phyloP scores from a whole-genome alignment of 495 filamentous ascomycete species.

The Melanomma pulvis-pyrius region DNA sequence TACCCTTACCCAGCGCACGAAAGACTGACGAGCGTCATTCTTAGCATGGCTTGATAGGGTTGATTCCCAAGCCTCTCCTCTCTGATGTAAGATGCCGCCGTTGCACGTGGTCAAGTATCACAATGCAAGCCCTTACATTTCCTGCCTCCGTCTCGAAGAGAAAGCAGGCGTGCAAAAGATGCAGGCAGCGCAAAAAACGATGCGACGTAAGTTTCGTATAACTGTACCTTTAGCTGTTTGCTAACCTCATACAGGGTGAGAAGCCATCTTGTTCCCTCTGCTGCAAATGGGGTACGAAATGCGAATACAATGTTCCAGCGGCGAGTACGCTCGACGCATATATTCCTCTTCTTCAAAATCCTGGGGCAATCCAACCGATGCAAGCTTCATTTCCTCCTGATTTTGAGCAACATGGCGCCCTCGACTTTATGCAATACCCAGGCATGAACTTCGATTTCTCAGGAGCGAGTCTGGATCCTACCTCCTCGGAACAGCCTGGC shows the following conservation, averaged over 20 bases:
- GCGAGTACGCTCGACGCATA: not conserved
- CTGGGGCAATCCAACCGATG: not conserved
- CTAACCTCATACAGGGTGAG: slow-evolving; percentile 17
- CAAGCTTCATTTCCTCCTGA: not conserved
- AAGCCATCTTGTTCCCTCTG: slow-evolving; percentile 24
- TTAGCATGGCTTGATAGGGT: not conserved
- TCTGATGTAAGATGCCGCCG: not conserved
- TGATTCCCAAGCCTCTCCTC: not conserved
- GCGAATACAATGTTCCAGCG: slow-evolving; percentile 15
- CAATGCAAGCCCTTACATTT: slow-evolving; percentile 10
- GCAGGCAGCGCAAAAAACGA: slow-evolving; percentile 32
- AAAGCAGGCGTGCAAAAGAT: slow-evolving; percentile 33
- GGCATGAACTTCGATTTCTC: slow-evolving; percentile 6
- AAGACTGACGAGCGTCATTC: not conserved
- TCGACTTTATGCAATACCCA: slow-evolving; percentile 7
- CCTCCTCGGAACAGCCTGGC: not conserved
- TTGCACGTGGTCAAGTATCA: not conserved
- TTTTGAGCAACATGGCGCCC: not conserved
- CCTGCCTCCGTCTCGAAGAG: slow-evolving; percentile 26
- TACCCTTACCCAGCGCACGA: too few species aligned
- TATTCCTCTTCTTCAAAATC: not conserved
- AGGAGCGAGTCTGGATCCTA: not conserved
- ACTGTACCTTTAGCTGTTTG: not conserved
- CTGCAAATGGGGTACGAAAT: slow-evolving; percentile 24
- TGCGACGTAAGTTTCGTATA: slow-evolving; percentile 22